A percentile compares a stretch with the other conserved stretches of the same genome.
These are phyloP conservation scores for Mycena galopus DNA, from an alignment of 768 basidiomycete genomes.

Conservation along the genomic window DNA sequence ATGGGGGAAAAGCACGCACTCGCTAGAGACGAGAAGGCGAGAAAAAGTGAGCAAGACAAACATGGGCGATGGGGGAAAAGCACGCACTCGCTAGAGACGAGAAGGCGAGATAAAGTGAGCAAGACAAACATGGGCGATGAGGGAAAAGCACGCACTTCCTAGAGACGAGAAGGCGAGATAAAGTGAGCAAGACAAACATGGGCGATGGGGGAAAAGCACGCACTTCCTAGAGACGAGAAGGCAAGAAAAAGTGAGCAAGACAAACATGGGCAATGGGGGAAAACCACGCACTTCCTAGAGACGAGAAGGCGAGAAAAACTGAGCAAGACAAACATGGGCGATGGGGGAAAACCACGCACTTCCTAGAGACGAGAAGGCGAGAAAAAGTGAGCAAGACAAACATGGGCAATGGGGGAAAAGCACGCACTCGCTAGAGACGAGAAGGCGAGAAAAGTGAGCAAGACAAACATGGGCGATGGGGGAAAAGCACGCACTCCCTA, in stretches of 20 bases:
- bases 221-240: neutral
- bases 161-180: neutral
- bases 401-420: neutral
- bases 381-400: neutral
- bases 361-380: neutral
- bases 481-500: neutral
- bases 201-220: neutral
- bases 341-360: neutral
- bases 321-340: neutral
- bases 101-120: constrained; percentile 2
- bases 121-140: neutral
- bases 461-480: neutral
- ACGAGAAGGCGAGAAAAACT: neutral
- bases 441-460: neutral
- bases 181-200: neutral
- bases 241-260: neutral
- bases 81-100: neutral
- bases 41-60: neutral
- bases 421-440: neutral
- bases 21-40: neutral
- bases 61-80: neutral
- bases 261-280: neutral
- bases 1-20: no score
- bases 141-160: neutral
- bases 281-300: neutral